A percentile compares a stretch with the other conserved stretches of the same genome.
These are phyloP conservation scores for Picochlorum sp. DNA, from an alignment of 139 green algal species.

Conservation along the genomic window DNA sequence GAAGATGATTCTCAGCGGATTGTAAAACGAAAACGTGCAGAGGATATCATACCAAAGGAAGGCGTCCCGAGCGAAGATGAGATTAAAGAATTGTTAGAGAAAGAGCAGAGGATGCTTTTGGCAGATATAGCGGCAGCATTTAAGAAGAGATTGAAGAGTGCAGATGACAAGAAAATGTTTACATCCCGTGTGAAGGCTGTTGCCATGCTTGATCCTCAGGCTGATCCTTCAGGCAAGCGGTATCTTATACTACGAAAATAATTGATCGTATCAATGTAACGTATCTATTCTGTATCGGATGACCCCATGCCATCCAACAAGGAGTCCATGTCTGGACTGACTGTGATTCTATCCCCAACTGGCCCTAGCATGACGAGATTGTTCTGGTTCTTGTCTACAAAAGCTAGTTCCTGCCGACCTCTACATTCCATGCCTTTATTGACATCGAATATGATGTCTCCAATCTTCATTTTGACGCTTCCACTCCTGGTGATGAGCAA, in stretches of 20 bases:
- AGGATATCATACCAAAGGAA: not conserved
- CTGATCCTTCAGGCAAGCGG: slow-evolving; percentile 13
- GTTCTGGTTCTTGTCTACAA: slow-evolving; percentile 20
- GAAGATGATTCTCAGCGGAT: not conserved
- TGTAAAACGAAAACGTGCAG: not conserved
- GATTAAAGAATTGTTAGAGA: not conserved
- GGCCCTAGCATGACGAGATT: slow-evolving; percentile 41
- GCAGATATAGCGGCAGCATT: slow-evolving; percentile 16
- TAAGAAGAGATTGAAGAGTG: slow-evolving; percentile 7
- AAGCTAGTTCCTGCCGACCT: slow-evolving; percentile 50
- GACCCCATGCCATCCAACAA: slow-evolving; percentile 28
- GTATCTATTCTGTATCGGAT: not conserved
- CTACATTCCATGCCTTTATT: slow-evolving; percentile 30
- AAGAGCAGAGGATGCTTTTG: slow-evolving; percentile 13
- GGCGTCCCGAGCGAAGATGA: too few relatives aligned
- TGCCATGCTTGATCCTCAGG: not conserved
- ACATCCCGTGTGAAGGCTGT: slow-evolving; percentile 15
- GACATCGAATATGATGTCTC: slow-evolving; percentile 62
- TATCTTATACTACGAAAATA: slow-evolving; percentile 19
- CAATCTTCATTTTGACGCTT: slow-evolving; percentile 60
- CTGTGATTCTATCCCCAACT: slow-evolving; percentile 40
- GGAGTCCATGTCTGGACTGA: slow-evolving; percentile 45
- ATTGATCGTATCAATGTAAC: not conserved
- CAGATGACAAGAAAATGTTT: slow-evolving; percentile 12
- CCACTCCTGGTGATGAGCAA: slow-evolving; percentile 46